phyloP scores from a whole-genome alignment of 768 basidiomycete species.

The Tylopilus sp. region DNA sequence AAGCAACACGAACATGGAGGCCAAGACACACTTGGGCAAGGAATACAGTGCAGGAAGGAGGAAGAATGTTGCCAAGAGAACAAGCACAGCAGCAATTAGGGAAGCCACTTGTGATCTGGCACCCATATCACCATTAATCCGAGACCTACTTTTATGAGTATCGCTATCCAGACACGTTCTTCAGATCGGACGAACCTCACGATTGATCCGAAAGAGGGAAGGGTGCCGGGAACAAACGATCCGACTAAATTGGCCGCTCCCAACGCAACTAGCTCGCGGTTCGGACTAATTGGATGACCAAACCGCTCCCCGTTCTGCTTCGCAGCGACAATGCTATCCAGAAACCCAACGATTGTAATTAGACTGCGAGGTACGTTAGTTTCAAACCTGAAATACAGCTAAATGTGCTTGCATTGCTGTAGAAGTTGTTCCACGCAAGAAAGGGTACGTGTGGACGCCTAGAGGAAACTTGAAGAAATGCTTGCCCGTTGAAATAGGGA shows the following conservation, averaged over 20 bases:
- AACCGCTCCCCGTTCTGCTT: slow-evolving; percentile 87
- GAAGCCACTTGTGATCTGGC: slow-evolving; percentile 89
- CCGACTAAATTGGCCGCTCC: slow-evolving; percentile 74
- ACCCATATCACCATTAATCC: slow-evolving; percentile 89
- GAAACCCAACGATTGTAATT: slow-evolving; percentile 81
- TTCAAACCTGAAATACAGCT: background rate
- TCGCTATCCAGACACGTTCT: background rate
- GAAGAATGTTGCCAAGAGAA: slow-evolving; percentile 86
- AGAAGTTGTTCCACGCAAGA: slow-evolving; percentile 75
- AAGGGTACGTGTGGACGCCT: slow-evolving; percentile 51
- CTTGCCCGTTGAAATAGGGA: slow-evolving; percentile 57
- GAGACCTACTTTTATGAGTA: slow-evolving; percentile 42
- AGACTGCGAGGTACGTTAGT: slow-evolving; percentile 41
- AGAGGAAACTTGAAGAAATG: slow-evolving; percentile 78
- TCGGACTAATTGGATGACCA: slow-evolving; percentile 86
- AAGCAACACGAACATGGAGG: slow-evolving; percentile 64
- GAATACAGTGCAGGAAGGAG: slow-evolving; percentile 82
- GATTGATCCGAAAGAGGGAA: slow-evolving; percentile 92
- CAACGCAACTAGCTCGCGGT: slow-evolving; percentile 92
- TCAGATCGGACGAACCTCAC: slow-evolving; percentile 60
- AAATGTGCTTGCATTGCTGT: slow-evolving; percentile 63
- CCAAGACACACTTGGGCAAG: slow-evolving; percentile 87
- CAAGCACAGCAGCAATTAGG: slow-evolving; percentile 66
- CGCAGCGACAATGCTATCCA: slow-evolving; percentile 93
- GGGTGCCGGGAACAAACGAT: slow-evolving; percentile 82